Base-by-base conservation (phyloP, 768 basidiomycete species). In the Russula earlei region DNA sequence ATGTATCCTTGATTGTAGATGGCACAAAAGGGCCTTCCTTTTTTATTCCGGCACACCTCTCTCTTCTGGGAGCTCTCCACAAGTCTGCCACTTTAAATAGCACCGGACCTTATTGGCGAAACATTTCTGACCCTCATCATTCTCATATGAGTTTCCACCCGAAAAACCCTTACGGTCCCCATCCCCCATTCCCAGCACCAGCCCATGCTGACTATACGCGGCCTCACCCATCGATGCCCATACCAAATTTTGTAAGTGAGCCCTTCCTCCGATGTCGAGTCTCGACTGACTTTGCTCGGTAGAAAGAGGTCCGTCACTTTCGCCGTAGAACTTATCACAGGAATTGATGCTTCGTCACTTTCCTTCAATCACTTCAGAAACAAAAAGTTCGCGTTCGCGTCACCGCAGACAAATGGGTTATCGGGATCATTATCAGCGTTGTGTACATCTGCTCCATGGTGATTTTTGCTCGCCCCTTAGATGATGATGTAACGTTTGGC, bases 401-500 rank as follows among this genome's bases (percentile, higher is more conserved):
- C 45, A 49, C 59, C 17, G 60, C 62, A 5, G 64, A 72, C 42
- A 51, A 65, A 5, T 72, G 70, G 70, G 68, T 68, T n/a, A 55
- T 69, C 22, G 69, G 69, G 5, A 40, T 72, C 25, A 48, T 72
- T 20, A 60, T 71, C 25, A 43, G 61, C 3, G 38, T 55, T 14
- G 43, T 66, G 38, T 33, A 67, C 8, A 22, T 65, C 7, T 62
- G 57, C 41, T 22, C 60, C 15, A 42, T 38, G 64, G 64, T 62
- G 42, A 59, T 11, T 20, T n/a, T 19, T 42, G 22, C 22, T 17
- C 11, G n/a, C 25, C 27, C n/a, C 4, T 38, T 34, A 14, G 37
- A 52, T n/a, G n/a, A n/a, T n/a, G 2, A 10, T 6, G 27, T 34
- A 15, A 24, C 15, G n/a, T 22, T 49, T 24, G 14, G 40, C 48